These are phyloP conservation scores for Trypanosoma theileri DNA, from an alignment of 208 protist species.

Conservation along the genomic window DNA sequence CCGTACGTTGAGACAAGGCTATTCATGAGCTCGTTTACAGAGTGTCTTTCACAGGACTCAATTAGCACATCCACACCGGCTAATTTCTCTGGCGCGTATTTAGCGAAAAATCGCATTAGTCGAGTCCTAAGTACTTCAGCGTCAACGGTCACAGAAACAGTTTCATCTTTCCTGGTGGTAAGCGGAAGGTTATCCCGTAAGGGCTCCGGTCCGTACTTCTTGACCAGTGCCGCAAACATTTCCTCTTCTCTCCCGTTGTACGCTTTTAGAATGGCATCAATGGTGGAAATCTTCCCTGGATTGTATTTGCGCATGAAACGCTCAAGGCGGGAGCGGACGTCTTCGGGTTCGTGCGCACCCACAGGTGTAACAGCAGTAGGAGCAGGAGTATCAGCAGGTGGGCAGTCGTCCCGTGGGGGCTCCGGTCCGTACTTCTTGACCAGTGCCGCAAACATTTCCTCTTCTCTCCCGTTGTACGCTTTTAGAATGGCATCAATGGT, in stretches of 20 bases:
- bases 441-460: constrained; percentile 59
- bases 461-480: constrained; percentile 57
- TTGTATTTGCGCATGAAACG: constrained; percentile 32
- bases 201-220: constrained; percentile 80
- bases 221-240: constrained; percentile 61
- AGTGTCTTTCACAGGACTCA: background rate
- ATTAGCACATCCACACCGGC: constrained; percentile 19
- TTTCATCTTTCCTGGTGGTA: background rate
- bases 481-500: constrained; percentile 24
- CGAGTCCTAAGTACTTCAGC: background rate
- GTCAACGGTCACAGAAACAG: background rate
- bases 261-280: constrained; percentile 25
- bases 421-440: constrained; percentile 81
- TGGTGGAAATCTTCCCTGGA: constrained; percentile 21
- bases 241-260: constrained; percentile 64
- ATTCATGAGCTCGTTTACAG: constrained; percentile 2
- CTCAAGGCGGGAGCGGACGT: constrained; percentile 4
- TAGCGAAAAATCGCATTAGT: constrained; percentile 12
- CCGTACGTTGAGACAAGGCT: constrained; percentile 21
- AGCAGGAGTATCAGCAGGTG: background rate
- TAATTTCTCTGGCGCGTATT: constrained; percentile 26
- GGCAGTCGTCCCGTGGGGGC: constrained; percentile 26
- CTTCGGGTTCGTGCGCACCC: background rate
- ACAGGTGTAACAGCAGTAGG: too few relatives aligned
- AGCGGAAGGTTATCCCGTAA: constrained; percentile 6